Percentiles rank a stretch among this genome's conserved stretches.
These are phyloP conservation scores for Fraxinus platypoda DNA, from an alignment of 305 asterid genomes.

Conservation along the genomic window DNA sequence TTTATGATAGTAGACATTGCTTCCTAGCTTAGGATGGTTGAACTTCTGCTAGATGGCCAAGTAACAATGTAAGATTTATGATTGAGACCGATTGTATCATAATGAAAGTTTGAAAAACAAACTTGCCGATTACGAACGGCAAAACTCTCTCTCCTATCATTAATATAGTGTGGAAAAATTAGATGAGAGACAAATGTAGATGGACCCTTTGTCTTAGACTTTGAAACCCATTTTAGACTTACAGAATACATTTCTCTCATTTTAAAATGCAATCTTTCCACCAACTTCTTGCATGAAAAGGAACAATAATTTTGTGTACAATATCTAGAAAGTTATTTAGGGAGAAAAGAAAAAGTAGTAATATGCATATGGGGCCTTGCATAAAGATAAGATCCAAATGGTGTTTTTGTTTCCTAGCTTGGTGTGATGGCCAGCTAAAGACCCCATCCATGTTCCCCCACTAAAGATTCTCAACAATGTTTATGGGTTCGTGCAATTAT, in stretches of 20 bases:
- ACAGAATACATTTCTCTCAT: not conserved
- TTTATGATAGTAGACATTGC: not conserved
- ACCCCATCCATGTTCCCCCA: conserved; percentile 17
- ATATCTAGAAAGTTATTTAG: not conserved
- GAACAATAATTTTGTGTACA: conserved; percentile 5
- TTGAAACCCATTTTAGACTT: not conserved
- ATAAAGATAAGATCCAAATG: conserved; percentile 23
- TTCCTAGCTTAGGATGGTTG: not conserved
- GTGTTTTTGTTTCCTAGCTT: conserved; percentile 23
- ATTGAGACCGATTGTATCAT: not conserved
- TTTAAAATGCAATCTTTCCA: not conserved
- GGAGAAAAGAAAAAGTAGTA: conserved; percentile 15
- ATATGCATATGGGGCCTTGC: conserved; percentile 20
- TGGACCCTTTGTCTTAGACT: not conserved
- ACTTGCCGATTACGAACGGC: not conserved
- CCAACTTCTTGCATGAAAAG: conserved; percentile 2
- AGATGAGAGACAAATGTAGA: not conserved
- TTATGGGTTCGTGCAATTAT: conserved; percentile 23
- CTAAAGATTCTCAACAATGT: conserved; percentile 19
- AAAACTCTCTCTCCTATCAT: not conserved
- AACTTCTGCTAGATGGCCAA: not conserved
- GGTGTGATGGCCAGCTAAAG: conserved; percentile 26
- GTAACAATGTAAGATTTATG: not conserved
- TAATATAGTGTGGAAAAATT: not conserved
- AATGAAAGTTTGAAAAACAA: not conserved